These are phyloP conservation scores for Amborella trichopoda DNA, from an alignment of 164 flowering plant genomes.

Conservation along the genomic window DNA sequence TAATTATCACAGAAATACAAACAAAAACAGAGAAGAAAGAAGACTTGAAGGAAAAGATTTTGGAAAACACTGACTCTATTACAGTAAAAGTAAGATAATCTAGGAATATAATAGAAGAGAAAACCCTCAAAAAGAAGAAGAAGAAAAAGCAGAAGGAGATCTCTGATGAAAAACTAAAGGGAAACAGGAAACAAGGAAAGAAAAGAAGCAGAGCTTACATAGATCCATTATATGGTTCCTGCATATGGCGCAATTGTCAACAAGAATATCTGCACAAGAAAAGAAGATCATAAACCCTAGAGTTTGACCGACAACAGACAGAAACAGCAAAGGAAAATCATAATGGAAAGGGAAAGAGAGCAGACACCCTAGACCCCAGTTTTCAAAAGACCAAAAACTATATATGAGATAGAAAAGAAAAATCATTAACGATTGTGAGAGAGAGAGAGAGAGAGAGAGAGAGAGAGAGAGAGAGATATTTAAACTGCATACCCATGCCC, in stretches of 20 bases:
- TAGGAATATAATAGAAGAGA: too few relatives aligned
- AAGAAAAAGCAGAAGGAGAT: too few relatives aligned
- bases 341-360: neutral
- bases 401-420: neutral
- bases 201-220: too few relatives aligned
- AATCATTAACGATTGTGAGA: neutral
- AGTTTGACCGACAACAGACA: neutral
- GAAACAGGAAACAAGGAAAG: neutral
- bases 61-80: too few relatives aligned
- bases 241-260: constrained; percentile 77
- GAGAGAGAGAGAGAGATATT: neutral
- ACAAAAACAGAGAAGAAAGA: too few relatives aligned
- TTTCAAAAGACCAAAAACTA: neutral
- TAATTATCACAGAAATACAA: neutral
- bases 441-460: neutral
- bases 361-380: neutral
- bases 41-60: too few relatives aligned
- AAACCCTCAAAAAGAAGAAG: too few relatives aligned
- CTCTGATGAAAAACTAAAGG: too few relatives aligned
- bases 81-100: too few relatives aligned
- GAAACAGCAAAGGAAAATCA: neutral
- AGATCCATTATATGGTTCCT: constrained; percentile 91
- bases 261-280: constrained; percentile 49
- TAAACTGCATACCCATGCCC: constrained; percentile 59
- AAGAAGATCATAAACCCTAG: neutral